A percentile compares a stretch with the other conserved stretches of the same genome.
Evolutionary conservation across 2,329 filamentous ascomycete species (phyloP).

Genomic region (Penicillium nordicum): DNA sequence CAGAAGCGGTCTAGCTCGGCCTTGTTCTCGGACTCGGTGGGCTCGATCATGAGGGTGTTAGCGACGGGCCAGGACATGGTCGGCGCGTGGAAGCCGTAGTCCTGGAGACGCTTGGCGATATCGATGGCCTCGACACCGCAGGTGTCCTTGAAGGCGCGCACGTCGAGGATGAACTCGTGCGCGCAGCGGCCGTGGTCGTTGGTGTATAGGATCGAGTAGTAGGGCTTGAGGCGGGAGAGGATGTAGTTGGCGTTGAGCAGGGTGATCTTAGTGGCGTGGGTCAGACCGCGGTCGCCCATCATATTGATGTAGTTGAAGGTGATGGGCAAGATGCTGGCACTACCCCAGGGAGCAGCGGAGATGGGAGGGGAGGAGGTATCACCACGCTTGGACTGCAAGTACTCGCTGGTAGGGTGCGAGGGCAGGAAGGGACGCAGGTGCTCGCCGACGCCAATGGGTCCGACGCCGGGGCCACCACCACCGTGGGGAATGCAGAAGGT

Average conservation of each 20-base stretch:
- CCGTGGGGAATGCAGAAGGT: constrained; percentile 98
- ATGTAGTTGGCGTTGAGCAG: constrained; percentile 98
- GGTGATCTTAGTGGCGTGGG: constrained; percentile 84
- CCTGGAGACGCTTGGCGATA: constrained; percentile 92
- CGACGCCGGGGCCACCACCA: constrained; percentile 88
- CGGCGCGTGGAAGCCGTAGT: constrained; percentile 95
- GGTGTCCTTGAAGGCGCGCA: constrained; percentile 76
- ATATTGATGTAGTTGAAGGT: constrained; percentile 93
- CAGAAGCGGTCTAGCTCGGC: constrained; percentile 92
- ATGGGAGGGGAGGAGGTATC: constrained; percentile 61
- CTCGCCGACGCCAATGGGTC: constrained; percentile 85
- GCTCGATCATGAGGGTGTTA: constrained; percentile 97
- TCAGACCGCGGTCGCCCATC: constrained; percentile 81
- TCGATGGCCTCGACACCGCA: constrained; percentile 88
- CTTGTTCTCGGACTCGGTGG: constrained; percentile 89
- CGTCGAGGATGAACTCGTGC: constrained; percentile 95
- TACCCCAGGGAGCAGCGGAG: constrained; percentile 79
- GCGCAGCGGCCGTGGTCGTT: constrained; percentile 85
- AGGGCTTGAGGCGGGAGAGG: constrained; percentile 75
- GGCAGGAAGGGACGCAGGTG: constrained; percentile 77
- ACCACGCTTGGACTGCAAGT: constrained; percentile 39
- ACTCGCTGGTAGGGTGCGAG: constrained; percentile 60
- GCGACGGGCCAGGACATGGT: constrained; percentile 97
- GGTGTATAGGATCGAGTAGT: constrained; percentile 92
- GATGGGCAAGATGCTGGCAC: constrained; percentile 88